A percentile compares a stretch with the other conserved stretches of the same genome.
Conservation (phyloP, 2,329 filamentous ascomycete genomes). For the Teratosphaeria nubilosa region DNA sequence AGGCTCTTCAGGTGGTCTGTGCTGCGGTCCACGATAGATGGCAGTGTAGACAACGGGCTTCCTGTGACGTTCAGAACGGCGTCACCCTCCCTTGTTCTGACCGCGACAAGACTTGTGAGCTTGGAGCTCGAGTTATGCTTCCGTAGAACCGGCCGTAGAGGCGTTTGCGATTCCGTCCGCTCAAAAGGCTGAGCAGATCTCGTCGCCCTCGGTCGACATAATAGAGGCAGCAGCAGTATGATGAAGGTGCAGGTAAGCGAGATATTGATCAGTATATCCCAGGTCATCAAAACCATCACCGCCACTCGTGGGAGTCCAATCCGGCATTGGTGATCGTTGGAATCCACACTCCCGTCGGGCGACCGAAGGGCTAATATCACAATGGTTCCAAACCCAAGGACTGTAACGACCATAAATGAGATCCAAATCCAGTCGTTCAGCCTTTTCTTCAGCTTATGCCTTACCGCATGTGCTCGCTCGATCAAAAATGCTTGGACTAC, state of each 20-base stretch:
- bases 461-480: slow-evolving; percentile 31
- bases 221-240: slow-evolving; percentile 23
- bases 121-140: not conserved
- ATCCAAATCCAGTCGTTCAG: slow-evolving; percentile 28
- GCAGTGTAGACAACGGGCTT: not conserved
- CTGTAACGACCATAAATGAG: slow-evolving; percentile 14
- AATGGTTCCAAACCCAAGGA: slow-evolving; percentile 12
- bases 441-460: slow-evolving; percentile 24
- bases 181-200: not conserved
- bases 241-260: slow-evolving; percentile 32
- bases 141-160: not conserved
- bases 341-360: slow-evolving; percentile 25
- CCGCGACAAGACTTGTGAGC: not conserved
- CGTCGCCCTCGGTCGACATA: slow-evolving; percentile 6
- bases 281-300: slow-evolving; percentile 27
- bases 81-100: not conserved
- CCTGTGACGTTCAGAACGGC: not conserved
- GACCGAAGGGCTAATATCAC: slow-evolving; percentile 12
- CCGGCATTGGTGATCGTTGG: slow-evolving; percentile 25
- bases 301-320: slow-evolving; percentile 30
- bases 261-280: slow-evolving; percentile 30
- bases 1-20: slow-evolving; percentile 29
- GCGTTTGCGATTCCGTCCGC: not conserved
- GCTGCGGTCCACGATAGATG: slow-evolving; percentile 1
- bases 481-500: slow-evolving; percentile 32